Conservation (phyloP, 2,329 filamentous ascomycete species). For the Botrytis byssoidea region DNA sequence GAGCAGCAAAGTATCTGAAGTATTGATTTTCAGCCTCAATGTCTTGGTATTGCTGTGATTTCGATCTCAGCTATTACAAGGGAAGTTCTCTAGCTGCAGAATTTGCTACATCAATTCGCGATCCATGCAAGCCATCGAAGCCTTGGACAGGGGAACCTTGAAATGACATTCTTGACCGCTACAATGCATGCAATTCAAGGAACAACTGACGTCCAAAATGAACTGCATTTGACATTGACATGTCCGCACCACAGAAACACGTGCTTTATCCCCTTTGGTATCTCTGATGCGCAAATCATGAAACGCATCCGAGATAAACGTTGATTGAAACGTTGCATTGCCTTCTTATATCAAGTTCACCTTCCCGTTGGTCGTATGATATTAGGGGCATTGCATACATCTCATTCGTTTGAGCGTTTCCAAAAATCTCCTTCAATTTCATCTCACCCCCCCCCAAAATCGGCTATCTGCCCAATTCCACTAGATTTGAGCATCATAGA, state of each 20-base stretch:
- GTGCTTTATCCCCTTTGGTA: not conserved
- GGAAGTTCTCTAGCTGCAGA: constrained; percentile 18
- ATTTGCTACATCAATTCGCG: constrained; percentile 1
- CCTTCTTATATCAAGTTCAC: not conserved
- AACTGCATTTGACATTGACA: constrained; percentile 16
- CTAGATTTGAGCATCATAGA: not conserved
- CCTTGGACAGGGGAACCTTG: not conserved
- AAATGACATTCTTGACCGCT: constrained; percentile 8
- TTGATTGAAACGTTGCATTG: constrained; percentile 14
- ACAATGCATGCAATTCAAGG: constrained; percentile 10
- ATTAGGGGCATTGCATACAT: not conserved
- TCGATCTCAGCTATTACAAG: constrained; percentile 10
- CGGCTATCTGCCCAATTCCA: not conserved
- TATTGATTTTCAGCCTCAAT: constrained; percentile 16
- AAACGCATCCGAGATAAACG: constrained; percentile 14
- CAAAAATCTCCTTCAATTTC: not conserved
- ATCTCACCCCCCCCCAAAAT: not conserved
- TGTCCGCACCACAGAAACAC: constrained; percentile 11
- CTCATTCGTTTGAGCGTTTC: not conserved
- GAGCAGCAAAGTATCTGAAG: not conserved
- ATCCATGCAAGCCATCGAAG: constrained; percentile 16
- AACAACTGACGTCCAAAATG: not conserved
- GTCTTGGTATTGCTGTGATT: constrained; percentile 6
- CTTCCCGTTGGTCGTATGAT: not conserved
- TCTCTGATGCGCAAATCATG: not conserved